A percentile compares a stretch with the other conserved stretches of the same genome.
Evolutionary conservation across 2,329 filamentous ascomycete species (phyloP).

Genomic region (Tolypocladium tundrense): DNA sequence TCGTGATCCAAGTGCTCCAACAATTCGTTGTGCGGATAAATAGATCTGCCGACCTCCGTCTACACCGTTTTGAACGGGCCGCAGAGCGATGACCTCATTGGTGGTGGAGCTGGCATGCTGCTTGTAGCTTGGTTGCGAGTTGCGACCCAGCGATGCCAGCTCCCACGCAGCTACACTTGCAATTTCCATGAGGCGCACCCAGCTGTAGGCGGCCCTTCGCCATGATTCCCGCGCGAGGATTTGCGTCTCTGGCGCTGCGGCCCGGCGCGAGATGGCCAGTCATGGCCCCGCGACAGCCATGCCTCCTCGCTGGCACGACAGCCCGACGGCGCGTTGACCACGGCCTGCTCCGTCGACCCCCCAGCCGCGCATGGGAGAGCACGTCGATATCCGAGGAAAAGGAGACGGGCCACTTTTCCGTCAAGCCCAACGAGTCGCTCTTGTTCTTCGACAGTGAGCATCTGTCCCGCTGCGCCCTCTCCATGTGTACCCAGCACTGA

Average conservation of each 20-base stretch:
- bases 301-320: conserved; percentile 3
- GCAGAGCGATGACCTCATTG: conserved; percentile 10
- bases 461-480: not conserved
- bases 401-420: conserved; percentile 72
- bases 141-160: not conserved
- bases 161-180: not conserved
- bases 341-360: not conserved
- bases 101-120: conserved; percentile 1
- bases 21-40: conserved; percentile 10
- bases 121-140: not conserved
- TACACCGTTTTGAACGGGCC: too few species aligned
- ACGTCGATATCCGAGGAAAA: conserved; percentile 36
- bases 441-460: conserved; percentile 79
- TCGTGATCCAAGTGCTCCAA: not conserved
- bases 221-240: conserved; percentile 19
- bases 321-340: not conserved
- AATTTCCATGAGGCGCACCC: conserved; percentile 5
- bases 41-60: conserved; percentile 14
- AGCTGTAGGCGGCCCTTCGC: conserved; percentile 2
- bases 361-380: conserved; percentile 2
- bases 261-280: not conserved
- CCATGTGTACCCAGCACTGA: not conserved
- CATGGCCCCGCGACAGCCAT: not conserved
- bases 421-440: conserved; percentile 66
- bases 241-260: conserved; percentile 11